These are phyloP conservation scores for Chrysochromulina parva DNA, from an alignment of 78 protist genomes.

Conservation along the genomic window DNA sequence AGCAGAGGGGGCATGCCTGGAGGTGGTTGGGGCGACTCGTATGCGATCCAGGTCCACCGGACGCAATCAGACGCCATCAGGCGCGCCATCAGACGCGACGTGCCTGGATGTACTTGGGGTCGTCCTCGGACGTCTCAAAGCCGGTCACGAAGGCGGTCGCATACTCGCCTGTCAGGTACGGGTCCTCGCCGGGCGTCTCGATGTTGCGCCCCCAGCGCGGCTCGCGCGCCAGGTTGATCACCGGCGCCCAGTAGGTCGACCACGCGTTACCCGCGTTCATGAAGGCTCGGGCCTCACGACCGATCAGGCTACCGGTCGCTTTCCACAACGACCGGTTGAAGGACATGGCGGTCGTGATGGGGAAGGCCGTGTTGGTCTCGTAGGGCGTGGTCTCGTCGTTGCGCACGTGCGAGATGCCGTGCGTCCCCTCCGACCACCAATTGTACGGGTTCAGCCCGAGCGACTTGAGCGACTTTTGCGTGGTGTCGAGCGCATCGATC, in stretches of 20 bases:
- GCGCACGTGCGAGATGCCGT: background rate
- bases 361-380: background rate
- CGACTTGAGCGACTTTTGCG: background rate
- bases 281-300: constrained; percentile 42
- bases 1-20: too few relatives aligned
- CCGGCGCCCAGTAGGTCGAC: constrained; percentile 45
- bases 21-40: too few relatives aligned
- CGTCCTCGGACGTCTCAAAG: constrained; percentile 28
- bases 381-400: background rate
- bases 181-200: constrained; percentile 67
- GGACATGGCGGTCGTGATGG: background rate
- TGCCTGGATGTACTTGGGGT: constrained; percentile 21
- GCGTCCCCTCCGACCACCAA: constrained; percentile 19
- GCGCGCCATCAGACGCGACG: too few relatives aligned
- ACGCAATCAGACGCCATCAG: too few relatives aligned
- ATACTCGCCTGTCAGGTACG: constrained; percentile 18
- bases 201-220: constrained; percentile 61
- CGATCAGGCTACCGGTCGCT: constrained; percentile 26
- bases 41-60: too few relatives aligned
- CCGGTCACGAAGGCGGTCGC: background rate
- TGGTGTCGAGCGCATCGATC: background rate
- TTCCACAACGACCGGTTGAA: constrained; percentile 14
- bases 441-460: background rate
- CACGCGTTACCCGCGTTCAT: background rate
- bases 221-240: constrained; percentile 60